Conservation (phyloP, 768 basidiomycete species). For the Trametes cinnabarina region DNA sequence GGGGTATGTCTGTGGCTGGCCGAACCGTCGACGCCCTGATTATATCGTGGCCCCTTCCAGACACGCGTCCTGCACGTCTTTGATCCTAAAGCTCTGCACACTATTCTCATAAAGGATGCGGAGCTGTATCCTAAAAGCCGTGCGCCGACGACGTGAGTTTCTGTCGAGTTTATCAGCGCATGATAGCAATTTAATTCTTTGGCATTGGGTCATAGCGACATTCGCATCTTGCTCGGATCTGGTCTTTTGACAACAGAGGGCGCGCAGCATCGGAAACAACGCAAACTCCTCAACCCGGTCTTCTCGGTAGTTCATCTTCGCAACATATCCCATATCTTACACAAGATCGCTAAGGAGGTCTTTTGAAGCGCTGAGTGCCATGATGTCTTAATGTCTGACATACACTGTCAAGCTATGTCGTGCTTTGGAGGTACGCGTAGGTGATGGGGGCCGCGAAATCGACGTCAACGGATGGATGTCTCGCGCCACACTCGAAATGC, state of each 20-base stretch:
- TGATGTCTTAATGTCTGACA: not conserved
- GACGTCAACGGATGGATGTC: slow-evolving; percentile 21
- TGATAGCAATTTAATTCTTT: not conserved
- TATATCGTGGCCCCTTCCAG: not conserved
- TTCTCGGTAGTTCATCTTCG: slow-evolving; percentile 25
- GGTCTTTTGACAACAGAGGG: slow-evolving; percentile 1
- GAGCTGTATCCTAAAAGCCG: not conserved
- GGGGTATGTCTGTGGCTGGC: slow-evolving; percentile 33
- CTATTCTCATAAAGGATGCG: slow-evolving; percentile 14
- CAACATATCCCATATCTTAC: slow-evolving; percentile 23
- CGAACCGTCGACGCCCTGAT: too few species aligned
- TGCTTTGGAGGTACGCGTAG: not conserved
- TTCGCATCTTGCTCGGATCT: not conserved
- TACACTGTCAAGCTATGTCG: slow-evolving; percentile 1
- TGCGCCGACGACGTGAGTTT: not conserved
- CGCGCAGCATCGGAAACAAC: slow-evolving; percentile 21
- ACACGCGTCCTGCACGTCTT: slow-evolving; percentile 4
- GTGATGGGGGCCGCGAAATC: not conserved
- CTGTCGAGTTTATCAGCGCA: too few species aligned
- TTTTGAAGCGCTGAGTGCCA: not conserved
- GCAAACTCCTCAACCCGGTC: slow-evolving; percentile 24
- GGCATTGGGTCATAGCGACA: not conserved
- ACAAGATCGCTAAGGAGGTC: slow-evolving; percentile 14
- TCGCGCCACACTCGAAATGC: slow-evolving; percentile 18
- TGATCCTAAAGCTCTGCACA: slow-evolving; percentile 13